A percentile compares a stretch with the other conserved stretches of the same genome.
Conservation (phyloP, 164 flowering plant species). For the Akebia trifoliata region DNA sequence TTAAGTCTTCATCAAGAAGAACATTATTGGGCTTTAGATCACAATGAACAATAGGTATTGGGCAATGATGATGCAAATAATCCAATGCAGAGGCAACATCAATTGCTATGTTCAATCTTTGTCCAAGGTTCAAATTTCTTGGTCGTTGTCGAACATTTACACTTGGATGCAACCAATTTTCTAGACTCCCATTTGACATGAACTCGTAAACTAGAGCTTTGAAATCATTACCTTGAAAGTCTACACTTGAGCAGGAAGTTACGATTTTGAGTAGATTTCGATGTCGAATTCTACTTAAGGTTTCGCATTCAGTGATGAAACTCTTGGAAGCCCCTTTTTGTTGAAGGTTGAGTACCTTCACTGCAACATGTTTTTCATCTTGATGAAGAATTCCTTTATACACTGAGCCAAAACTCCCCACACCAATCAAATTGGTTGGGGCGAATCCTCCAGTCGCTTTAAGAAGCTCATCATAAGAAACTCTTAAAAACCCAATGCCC, state of each 20-base stretch:
- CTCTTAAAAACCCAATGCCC: neutral
- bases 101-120: neutral
- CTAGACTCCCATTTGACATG: conserved; percentile 6
- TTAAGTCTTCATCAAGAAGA: neutral
- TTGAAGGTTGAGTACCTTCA: conserved; percentile 7
- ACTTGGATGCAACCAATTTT: neutral
- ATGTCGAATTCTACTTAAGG: conserved; percentile 1
- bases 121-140: neutral
- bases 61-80: conserved; percentile 2
- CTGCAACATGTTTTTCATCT: neutral
- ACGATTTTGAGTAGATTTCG: conserved; percentile 4
- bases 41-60: conserved; percentile 3
- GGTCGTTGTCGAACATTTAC: neutral
- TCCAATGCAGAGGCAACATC: conserved; percentile 5
- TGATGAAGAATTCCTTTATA: neutral
- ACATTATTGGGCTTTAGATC: conserved; percentile 8
- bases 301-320: conserved; percentile 10
- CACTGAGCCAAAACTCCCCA: conserved; percentile 11
- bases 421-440: conserved; percentile 1
- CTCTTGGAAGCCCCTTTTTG: conserved; percentile 5
- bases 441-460: conserved; percentile 5
- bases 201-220: conserved; percentile 6
- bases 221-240: conserved; percentile 4
- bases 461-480: conserved; percentile 5
- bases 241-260: conserved; percentile 9